Conservation (phyloP, 1,284 basidiomycete species). For the Ustilago vetiveriae region DNA sequence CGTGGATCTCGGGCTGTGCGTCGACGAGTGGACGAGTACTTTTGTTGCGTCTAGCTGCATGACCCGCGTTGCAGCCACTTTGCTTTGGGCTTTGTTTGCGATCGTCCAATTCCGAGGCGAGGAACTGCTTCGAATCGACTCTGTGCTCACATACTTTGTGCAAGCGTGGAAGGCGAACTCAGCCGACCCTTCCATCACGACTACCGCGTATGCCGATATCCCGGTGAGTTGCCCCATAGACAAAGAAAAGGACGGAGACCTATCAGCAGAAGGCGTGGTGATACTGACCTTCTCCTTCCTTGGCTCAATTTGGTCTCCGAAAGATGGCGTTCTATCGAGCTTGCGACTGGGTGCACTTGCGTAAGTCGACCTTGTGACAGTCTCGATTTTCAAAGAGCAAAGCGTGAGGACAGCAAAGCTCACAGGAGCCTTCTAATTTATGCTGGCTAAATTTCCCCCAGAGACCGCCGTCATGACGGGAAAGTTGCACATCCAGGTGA, state of each 20-base stretch:
- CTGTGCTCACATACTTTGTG: conserved; percentile 21
- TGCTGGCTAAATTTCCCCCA: not conserved
- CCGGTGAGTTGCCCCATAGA: conserved; percentile 6
- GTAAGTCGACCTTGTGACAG: conserved; percentile 12
- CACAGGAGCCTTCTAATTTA: not conserved
- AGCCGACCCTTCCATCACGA: not conserved
- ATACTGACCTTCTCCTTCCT: not conserved
- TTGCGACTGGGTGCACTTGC: conserved; percentile 21
- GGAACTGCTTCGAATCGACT: conserved; percentile 20
- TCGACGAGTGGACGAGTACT: conserved; percentile 1
- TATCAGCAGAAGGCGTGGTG: not conserved
- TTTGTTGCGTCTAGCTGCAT: conserved; percentile 14
- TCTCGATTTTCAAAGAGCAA: too few relatives aligned
- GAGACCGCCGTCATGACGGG: conserved; percentile 30
- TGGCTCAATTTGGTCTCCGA: not conserved
- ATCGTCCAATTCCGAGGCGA: conserved; percentile 23
- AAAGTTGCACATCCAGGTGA: conserved; percentile 6
- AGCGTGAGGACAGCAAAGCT: too few relatives aligned
- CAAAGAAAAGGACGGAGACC: too few relatives aligned
- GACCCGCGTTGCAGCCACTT: conserved; percentile 14
- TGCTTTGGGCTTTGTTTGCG: conserved; percentile 30
- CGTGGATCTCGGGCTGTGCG: not conserved
- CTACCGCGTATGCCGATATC: conserved; percentile 2
- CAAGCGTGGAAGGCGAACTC: conserved; percentile 16
- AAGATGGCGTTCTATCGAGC: conserved; percentile 26